Evolutionary conservation across 2,329 filamentous ascomycete species (phyloP), one percentile per base, ranked within the genome.

Genomic region (Colletotrichum eremochloae): DNA sequence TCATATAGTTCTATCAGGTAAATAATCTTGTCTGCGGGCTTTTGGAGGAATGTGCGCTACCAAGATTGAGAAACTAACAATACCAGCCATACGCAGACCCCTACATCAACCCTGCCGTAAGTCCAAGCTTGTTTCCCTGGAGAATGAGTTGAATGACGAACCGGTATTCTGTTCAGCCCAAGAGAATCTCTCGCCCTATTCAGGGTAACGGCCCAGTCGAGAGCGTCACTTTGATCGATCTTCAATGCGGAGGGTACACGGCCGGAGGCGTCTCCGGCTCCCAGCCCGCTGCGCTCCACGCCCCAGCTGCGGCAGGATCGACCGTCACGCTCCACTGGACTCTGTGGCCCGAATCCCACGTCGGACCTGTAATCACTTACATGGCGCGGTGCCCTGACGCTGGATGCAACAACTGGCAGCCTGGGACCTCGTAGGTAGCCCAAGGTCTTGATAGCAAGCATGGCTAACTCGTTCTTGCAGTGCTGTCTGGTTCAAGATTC

Each of bases 191-290:
- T n/a, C 86, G 89, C 24, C 81, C 83, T 9, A 85, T 91, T 68
- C 84, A 87, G 70, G 88, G 88, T 48, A 90, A 90, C 78, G 88
- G 89, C 4, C 88, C 89, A 0, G 84, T 91, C 31, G 80, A 86
- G 68, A 85, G 90, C 68, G 78, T 90, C 9, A 84, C 83, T 2
- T 81, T 83, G 15, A 82, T 85, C 68, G 89, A 90, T 73, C 65
- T 91, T 9, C 87, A 90, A 76, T 91, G 89, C 80, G 86, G 86
- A 57, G 87, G 87, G 31, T 87, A 85, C 65, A 82, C 85, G 5
- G 86, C 80, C 20, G 85, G 85, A 9, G 86, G 86, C 29, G 77
- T 82, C 67, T 77, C 80, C 6, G 88, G 86, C 24, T 86, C 86
- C 8, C 77, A 79, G 36, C 88, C 88, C 6, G 89, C 88, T 2